Base-by-base conservation (phyloP, 805 yeast genomes). In the Suhomyces sp. region DNA sequence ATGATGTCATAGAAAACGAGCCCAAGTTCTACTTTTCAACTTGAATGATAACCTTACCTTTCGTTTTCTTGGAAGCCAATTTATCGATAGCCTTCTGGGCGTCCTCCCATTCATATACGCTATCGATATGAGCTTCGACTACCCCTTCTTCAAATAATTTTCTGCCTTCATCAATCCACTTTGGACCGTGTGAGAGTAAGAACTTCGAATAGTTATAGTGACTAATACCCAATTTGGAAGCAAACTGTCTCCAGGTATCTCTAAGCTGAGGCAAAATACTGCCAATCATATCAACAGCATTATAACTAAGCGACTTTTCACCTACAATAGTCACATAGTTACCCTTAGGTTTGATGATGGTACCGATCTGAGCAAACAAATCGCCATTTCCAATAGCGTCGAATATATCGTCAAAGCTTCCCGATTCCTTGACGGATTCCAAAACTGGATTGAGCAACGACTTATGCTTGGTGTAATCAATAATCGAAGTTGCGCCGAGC, bases 301-400 rank as follows among this genome's bases (percentile, higher is more conserved):
- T 7, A 52, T 74, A 80, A 42, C 76, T 63, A 44, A 70, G 59
- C 50, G 77, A 73, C 10, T 57, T 52, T 58, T 86, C 88, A 38
- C 96, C 96, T 12, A 70, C 77, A 51, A 85, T 72, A 8, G 87
- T 76, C 9, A 77, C 67, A 60, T 78, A 87, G 31, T 73, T 71
- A 6, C 84, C 77, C 10, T 82, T 78, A 48, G 71, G 71, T 58
- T 81, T 79, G 56, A 87, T 68, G 75, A 71, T 40, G 6, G 70
- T 58, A 5, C 69, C 60, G 50, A 81, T 71, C 10, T 75, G 65
- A 2, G 72, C 64, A 50, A 83, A 73, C 19, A 85, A 76, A 17
- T 78, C 81, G 24, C 64, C 64, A 51, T 80, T 81, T 38, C 96
- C 92, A 49, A 81, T 82, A 50, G 86, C 77, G 69, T 89, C 96